phyloP scores from a whole-genome alignment of 306 rosid genomes.

The Alnus rubra region DNA sequence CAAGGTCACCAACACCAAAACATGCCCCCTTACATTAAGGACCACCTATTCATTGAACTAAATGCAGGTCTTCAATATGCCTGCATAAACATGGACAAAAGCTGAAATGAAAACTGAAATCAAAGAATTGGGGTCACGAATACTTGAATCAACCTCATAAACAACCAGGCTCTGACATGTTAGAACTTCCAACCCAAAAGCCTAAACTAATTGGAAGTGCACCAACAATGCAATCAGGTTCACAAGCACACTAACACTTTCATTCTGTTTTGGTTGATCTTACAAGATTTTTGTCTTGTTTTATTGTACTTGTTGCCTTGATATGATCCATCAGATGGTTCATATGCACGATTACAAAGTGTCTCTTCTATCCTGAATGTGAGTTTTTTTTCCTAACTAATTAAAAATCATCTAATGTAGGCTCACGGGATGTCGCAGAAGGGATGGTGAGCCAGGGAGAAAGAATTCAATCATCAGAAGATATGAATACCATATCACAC shows the following conservation, averaged over 20 bases:
- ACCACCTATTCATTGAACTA: background rate
- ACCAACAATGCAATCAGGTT: slow-evolving; percentile 3
- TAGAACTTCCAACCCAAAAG: background rate
- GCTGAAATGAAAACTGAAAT: background rate
- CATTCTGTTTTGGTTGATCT: background rate
- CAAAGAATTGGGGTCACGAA: background rate
- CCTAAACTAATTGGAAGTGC: background rate
- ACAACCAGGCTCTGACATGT: background rate
- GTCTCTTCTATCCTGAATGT: slow-evolving; percentile 6
- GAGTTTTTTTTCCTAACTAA: slow-evolving; percentile 18
- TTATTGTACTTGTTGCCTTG: slow-evolving; percentile 14
- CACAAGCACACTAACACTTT: background rate
- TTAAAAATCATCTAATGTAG: slow-evolving; percentile 37
- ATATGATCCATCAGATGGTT: slow-evolving; percentile 11
- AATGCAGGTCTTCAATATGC: background rate
- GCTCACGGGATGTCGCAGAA: slow-evolving; percentile 40
- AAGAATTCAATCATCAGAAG: slow-evolving; percentile 32
- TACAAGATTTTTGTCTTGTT: background rate
- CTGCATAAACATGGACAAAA: background rate
- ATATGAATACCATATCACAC: slow-evolving; percentile 22
- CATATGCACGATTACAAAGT: slow-evolving; percentile 9
- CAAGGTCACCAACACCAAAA: background rate
- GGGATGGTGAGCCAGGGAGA: slow-evolving; percentile 38
- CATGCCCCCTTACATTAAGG: background rate
- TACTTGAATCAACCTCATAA: background rate